phyloP scores from a whole-genome alignment of 1,284 basidiomycete genomes.

The Coniferiporia weirii region DNA sequence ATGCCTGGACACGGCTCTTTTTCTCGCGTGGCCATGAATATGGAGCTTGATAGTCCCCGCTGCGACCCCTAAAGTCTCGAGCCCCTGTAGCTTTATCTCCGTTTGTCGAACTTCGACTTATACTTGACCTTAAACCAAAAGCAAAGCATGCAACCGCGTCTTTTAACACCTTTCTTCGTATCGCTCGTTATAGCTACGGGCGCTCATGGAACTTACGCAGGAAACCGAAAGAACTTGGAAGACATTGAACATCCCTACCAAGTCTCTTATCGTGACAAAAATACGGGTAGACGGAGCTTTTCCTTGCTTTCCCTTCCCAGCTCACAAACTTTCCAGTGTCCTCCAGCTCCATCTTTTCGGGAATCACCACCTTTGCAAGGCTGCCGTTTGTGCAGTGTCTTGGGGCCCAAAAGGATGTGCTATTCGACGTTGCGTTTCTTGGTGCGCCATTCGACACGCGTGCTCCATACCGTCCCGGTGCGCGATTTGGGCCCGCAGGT shows the following conservation, averaged over 20 bases:
- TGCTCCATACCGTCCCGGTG: constrained; percentile 72
- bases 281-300: constrained; percentile 42
- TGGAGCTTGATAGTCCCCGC: too few relatives aligned
- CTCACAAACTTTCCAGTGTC: constrained; percentile 40
- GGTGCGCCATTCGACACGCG: constrained; percentile 78
- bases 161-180: not conserved
- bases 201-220: constrained; percentile 37
- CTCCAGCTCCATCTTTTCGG: constrained; percentile 66
- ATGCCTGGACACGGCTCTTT: not conserved
- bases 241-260: constrained; percentile 62
- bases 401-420: constrained; percentile 44
- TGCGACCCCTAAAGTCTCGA: too few relatives aligned
- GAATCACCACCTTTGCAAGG: constrained; percentile 71
- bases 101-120: too few relatives aligned
- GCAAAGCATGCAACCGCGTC: too few relatives aligned
- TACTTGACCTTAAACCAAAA: too few relatives aligned
- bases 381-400: constrained; percentile 73
- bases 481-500: constrained; percentile 72
- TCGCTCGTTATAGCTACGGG: constrained; percentile 22
- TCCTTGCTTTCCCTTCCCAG: constrained; percentile 3
- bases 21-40: too few relatives aligned
- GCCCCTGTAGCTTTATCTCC: too few relatives aligned
- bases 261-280: constrained; percentile 46
- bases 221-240: constrained; percentile 55
- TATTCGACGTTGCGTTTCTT: constrained; percentile 73